Evolutionary conservation across 176 grass and related monocot genomes (phyloP), one percentile per base, ranked within the genome.

Genomic region (Eragrostis curvula): DNA sequence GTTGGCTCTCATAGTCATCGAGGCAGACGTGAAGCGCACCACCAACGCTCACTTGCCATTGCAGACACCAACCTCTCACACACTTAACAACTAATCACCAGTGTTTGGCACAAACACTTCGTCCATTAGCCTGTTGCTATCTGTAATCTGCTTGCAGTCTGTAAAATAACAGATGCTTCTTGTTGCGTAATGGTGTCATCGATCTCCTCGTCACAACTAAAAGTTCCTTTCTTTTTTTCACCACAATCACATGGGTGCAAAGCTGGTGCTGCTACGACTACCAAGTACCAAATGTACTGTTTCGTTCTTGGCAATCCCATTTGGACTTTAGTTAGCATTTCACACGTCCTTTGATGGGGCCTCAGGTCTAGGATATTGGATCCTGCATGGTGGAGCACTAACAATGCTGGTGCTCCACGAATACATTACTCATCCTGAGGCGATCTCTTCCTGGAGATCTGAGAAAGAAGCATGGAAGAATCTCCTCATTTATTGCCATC

Each of bases 341-440:
- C 36, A 23, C 71, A 57, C 64, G 55, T 48, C 47, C 71, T 81
- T 58, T 58, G 64, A 85, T 71, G 77, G 71, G 63, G 62, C 13
- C 46, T 17, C 14, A 30, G 71, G 64, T 48, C 57, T 58, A 89
- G 36, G 59, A 82, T 82, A 78, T 42, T 81, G 25, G 25, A 77
- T 73, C 67, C 49, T 84, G 68, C 48, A 77, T 85, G 78, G 72
- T 25, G 66, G 66, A 71, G 83, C 87, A 66, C 78, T 85, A 72
- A 55, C 72, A 3, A 2, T 65, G 71, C 71, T 77, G 87, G 71
- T 41, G 47, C 45, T 65, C 41, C 70, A 72, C 16, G 21, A 85
- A 73, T 86, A 82, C 40, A 85, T 78, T 86, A 85, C 48, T 82
- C 78, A 72, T 78, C 58, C 46, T 66, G 71, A 77, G 78, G 82